Base-by-base conservation (phyloP, 495 filamentous ascomycete genomes). In the Podospora pseudocomata region DNA sequence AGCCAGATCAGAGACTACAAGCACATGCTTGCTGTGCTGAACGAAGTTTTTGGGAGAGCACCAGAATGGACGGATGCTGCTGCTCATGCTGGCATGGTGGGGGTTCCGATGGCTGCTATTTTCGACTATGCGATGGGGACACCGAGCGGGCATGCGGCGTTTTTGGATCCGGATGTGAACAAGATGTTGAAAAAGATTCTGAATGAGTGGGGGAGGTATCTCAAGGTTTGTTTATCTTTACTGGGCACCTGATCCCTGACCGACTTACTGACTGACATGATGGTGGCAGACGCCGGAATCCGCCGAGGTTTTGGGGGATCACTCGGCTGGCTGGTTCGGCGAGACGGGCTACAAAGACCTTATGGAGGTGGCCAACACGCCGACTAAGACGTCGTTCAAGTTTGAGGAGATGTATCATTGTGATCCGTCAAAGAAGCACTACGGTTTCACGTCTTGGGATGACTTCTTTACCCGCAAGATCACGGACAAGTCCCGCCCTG, bases 51-150 rank as follows among this genome's bases (percentile, higher is more conserved):
- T 65, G 85, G 82, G 0, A 81, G 79, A 4, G 88, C 86, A 0
- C 89, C 90, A 1, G 80, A 86, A 64, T 91, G 86, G 87, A 87
- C 79, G 27, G 84, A 82, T 53, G 76, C 80, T 11, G 81, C 78
- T 0, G 80, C 76, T 34, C 79, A 84, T 0, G 84, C 87, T 0
- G 88, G 87, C 6, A 82, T 91, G 71, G 86, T 91, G 27, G 90
- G 90, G 0, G 78, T 90, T 1, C 90, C 90, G 3, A 86, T 92
- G 75, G 85, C 84, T 61, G 89, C 88, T 4, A 81, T 92, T 26
- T 84, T 92, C 16, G 88, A 91, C 73, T 92, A 90, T 81, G 87
- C 88, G 4, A 91, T 91, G 88, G 88, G 86, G 13, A 92, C 90
- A 0, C 81, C 85, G 0, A 86, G 83, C 62, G 90, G 90, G 0